Percentiles rank a stretch among this genome's conserved stretches.
Conservation (phyloP, 73 alveolate genomes). For the Paraurostyla sp. region DNA sequence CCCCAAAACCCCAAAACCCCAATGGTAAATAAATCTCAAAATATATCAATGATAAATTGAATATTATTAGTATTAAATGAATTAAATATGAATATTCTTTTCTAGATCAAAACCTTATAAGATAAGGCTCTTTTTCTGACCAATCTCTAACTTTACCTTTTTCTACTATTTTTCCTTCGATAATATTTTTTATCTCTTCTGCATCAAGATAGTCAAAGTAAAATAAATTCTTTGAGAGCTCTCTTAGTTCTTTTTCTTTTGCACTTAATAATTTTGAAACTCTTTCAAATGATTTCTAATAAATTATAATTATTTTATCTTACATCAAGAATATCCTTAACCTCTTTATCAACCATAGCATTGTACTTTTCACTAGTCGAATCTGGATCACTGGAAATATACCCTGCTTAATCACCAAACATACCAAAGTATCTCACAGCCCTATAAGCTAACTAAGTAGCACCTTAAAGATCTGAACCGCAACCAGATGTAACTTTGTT, state of each 20-base stretch:
- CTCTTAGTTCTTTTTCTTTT: constrained; percentile 76
- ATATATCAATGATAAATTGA: too few relatives aligned
- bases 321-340: constrained; percentile 76
- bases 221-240: constrained; percentile 65
- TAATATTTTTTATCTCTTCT: constrained; percentile 51
- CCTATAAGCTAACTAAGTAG: constrained; percentile 65
- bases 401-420: constrained; percentile 79
- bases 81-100: too few relatives aligned
- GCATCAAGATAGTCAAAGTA: constrained; percentile 65
- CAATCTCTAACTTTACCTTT: constrained; percentile 61
- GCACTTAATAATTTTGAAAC: constrained; percentile 64
- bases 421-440: constrained; percentile 81
- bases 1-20: too few relatives aligned
- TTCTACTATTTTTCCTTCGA: constrained; percentile 57
- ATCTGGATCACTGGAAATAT: constrained; percentile 64
- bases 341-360: constrained; percentile 80
- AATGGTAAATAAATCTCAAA: too few relatives aligned
- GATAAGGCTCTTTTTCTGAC: constrained; percentile 49
- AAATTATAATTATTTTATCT: neutral
- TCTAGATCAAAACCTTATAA: constrained; percentile 39
- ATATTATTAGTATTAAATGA: too few relatives aligned
- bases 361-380: constrained; percentile 79
- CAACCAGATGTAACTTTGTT: constrained; percentile 86
- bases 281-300: constrained; percentile 78
- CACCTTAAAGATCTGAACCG: constrained; percentile 81